Evolutionary conservation across 306 rosid species (phyloP).

Genomic region (Begonia loranthoides): DNA sequence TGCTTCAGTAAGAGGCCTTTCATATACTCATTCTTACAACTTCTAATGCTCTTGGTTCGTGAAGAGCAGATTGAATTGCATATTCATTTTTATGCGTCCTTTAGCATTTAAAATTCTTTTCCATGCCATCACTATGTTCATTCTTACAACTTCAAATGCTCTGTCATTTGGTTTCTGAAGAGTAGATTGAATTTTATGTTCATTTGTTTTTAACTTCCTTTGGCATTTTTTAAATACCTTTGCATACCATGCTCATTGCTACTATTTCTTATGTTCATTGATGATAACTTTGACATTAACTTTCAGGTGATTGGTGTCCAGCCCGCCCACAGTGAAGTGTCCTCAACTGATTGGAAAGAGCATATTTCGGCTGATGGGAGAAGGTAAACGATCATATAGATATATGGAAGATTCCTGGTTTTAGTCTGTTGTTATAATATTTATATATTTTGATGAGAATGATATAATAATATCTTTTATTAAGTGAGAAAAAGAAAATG

Average conservation of each 20-base stretch:
- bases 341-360: constrained; percentile 71
- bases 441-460: neutral
- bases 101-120: neutral
- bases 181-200: neutral
- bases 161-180: neutral
- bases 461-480: neutral
- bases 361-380: constrained; percentile 78
- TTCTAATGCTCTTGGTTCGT: neutral
- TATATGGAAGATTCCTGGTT: neutral
- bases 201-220: neutral
- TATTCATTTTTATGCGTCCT: too few species aligned
- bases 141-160: neutral
- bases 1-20: constrained; percentile 35
- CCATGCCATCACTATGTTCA: neutral
- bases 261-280: neutral
- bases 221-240: neutral
- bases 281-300: constrained; percentile 3
- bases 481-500: neutral
- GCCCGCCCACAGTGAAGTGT: constrained; percentile 21
- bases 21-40: constrained; percentile 5
- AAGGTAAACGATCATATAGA: constrained; percentile 25
- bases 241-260: neutral
- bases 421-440: too few species aligned
- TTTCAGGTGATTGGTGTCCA: constrained; percentile 37
- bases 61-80: neutral